Conservation (phyloP, 148 eudicot genomes). For the Tetragonia tetragonoides region DNA sequence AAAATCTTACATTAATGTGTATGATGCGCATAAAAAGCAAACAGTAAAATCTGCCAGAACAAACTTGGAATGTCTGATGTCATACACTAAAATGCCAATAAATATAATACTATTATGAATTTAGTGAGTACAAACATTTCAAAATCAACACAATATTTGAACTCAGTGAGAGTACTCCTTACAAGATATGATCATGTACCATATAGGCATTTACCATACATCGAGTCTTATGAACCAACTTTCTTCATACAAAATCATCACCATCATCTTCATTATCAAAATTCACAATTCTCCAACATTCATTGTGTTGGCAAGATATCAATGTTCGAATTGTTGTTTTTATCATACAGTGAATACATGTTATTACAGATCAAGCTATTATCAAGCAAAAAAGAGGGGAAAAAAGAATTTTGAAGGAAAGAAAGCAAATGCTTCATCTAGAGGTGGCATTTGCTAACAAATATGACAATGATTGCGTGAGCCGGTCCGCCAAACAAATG, state of each 20-base stretch:
- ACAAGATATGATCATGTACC: background rate
- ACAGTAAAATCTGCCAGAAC: background rate
- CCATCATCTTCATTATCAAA: slow-evolving; percentile 19
- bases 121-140: no score
- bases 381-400: slow-evolving; percentile 17
- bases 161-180: background rate
- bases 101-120: no score
- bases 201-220: slow-evolving; percentile 5
- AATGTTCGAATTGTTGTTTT: slow-evolving; percentile 19
- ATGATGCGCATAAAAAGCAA: no score
- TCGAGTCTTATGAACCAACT: background rate
- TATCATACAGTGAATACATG: slow-evolving; percentile 30
- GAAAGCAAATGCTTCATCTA: slow-evolving; percentile 24
- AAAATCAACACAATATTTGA: background rate
- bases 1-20: no score
- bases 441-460: slow-evolving; percentile 26
- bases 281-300: slow-evolving; percentile 27
- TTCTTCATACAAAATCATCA: slow-evolving; percentile 3
- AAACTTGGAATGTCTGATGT: no score
- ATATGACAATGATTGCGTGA: slow-evolving; percentile 20
- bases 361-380: slow-evolving; percentile 24
- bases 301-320: slow-evolving; percentile 10
- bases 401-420: slow-evolving; percentile 27
- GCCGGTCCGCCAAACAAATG: slow-evolving; percentile 22
- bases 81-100: no score